Evolutionary conservation across 345 rosid species (phyloP).

Genomic region (Corymbia maculata): DNA sequence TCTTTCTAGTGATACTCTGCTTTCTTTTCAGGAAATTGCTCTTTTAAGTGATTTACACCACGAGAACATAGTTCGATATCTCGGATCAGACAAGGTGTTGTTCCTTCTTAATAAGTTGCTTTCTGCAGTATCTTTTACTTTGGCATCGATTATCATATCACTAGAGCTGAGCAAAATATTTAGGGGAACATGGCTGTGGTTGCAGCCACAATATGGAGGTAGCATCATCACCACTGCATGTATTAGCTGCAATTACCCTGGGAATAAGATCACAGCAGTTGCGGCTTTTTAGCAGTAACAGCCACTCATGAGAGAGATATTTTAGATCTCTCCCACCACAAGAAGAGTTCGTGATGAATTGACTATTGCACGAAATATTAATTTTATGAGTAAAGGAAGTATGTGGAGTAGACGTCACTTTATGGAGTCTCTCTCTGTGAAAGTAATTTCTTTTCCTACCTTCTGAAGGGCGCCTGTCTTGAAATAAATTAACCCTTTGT

Average conservation of each 20-base stretch:
- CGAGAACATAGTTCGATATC: slow-evolving; percentile 76
- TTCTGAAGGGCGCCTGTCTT: background rate
- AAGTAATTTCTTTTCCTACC: too few species aligned
- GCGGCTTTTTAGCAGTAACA: background rate
- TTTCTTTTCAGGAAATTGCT: slow-evolving; percentile 62
- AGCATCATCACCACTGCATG: background rate
- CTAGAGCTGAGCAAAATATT: too few species aligned
- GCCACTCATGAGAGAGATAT: background rate
- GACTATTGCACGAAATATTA: background rate
- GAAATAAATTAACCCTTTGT: background rate
- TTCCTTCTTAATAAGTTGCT: background rate
- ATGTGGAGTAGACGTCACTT: background rate
- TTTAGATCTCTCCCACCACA: background rate
- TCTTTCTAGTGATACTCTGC: background rate
- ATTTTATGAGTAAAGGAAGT: background rate
- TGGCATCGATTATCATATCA: background rate
- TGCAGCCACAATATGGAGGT: background rate
- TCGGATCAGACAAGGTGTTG: slow-evolving; percentile 68
- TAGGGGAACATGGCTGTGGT: background rate
- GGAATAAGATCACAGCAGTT: background rate
- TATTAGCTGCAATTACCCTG: background rate
- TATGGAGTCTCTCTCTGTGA: background rate
- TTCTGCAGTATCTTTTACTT: background rate
- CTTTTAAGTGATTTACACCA: slow-evolving; percentile 79
- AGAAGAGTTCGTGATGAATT: background rate